Conservation (phyloP, 2,329 filamentous ascomycete species). For the Xylariaceae sp. region DNA sequence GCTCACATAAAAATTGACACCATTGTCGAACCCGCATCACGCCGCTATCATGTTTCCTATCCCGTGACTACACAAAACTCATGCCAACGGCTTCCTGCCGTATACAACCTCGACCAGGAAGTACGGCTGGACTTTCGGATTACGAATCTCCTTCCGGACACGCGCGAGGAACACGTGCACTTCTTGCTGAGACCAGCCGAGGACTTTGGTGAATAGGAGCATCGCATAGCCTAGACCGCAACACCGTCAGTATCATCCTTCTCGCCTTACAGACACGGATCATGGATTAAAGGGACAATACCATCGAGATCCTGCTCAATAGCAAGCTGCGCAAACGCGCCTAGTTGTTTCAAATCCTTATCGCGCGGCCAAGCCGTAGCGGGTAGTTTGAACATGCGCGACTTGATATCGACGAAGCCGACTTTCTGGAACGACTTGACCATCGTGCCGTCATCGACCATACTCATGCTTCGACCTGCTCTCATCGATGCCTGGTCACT, state of each 20-base stretch:
- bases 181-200: constrained; percentile 25
- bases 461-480: constrained; percentile 43
- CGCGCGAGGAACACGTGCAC: constrained; percentile 21
- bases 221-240: constrained; percentile 26
- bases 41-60: no score
- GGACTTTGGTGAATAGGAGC: constrained; percentile 25
- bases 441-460: constrained; percentile 48
- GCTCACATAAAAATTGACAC: no score
- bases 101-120: constrained; percentile 25
- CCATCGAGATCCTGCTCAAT: constrained; percentile 30
- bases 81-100: constrained; percentile 20
- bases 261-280: no score
- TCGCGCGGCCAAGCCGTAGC: constrained; percentile 30
- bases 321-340: constrained; percentile 27
- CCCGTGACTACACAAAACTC: neutral
- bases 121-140: constrained; percentile 24
- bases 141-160: constrained; percentile 24
- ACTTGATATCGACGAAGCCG: constrained; percentile 53
- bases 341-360: constrained; percentile 27
- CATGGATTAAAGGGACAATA: neutral
- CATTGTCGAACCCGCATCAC: no score
- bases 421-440: constrained; percentile 47
- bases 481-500: constrained; percentile 20
- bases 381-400: constrained; percentile 45
- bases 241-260: neutral